Evolutionary conservation across 2,329 filamentous ascomycete genomes (phyloP).

Genomic region (Dothiorella sarmentorum): DNA sequence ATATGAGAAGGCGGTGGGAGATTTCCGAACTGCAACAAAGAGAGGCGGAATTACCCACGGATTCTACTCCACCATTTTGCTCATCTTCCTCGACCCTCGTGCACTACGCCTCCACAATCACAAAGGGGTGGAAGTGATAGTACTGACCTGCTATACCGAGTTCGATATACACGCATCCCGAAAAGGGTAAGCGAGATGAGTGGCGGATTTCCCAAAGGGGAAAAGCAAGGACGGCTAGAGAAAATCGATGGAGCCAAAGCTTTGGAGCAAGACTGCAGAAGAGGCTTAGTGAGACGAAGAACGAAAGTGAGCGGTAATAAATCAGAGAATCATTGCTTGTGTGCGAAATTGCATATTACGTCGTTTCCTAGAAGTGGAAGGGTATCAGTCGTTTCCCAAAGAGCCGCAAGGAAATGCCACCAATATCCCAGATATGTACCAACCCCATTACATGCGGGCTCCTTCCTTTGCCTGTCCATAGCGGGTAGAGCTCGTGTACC

Average conservation of each 20-base stretch:
- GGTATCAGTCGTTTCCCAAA: background rate
- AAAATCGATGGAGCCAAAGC: background rate
- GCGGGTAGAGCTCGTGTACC: background rate
- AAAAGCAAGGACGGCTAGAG: background rate
- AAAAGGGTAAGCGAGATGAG: background rate
- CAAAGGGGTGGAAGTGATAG: no score
- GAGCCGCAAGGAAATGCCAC: background rate
- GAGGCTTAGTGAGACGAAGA: background rate
- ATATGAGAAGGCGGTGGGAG: no score
- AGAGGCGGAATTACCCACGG: no score
- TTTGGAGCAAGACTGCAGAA: no score
- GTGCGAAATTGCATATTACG: background rate
- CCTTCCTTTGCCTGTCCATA: background rate
- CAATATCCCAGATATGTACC: background rate
- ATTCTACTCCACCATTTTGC: no score
- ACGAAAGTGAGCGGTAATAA: background rate
- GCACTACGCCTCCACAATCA: no score
- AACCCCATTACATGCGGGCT: background rate
- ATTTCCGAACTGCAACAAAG: no score
- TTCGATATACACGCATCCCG: no score
- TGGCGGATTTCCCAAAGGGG: background rate
- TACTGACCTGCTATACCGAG: no score
- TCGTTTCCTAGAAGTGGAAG: constrained; percentile 1
- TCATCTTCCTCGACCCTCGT: no score
- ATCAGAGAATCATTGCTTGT: no score